phyloP scores from a whole-genome alignment of 2,329 filamentous ascomycete genomes.

The Aspergillus sp. region DNA sequence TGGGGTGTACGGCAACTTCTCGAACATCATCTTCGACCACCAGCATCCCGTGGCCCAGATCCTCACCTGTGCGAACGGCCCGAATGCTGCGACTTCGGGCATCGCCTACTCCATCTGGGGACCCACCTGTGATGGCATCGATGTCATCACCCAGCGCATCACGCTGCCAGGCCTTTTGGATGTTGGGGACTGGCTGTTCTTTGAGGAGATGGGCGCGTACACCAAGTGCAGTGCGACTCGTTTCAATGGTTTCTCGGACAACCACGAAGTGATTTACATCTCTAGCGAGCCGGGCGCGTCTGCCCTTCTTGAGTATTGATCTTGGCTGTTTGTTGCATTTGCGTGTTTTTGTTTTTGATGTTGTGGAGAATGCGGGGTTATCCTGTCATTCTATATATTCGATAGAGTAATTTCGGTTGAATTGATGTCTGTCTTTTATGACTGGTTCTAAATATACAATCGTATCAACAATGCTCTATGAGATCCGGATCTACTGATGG shows the following conservation, averaged over 20 bases:
- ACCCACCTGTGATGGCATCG: constrained; percentile 95
- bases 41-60: constrained; percentile 86
- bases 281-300: constrained; percentile 87
- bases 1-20: constrained; percentile 97
- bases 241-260: constrained; percentile 95
- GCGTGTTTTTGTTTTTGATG: constrained; percentile 8
- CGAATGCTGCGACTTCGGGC: constrained; percentile 39
- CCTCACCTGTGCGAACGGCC: constrained; percentile 60
- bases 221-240: constrained; percentile 96
- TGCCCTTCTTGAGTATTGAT: constrained; percentile 61
- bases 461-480: too few relatives aligned
- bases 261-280: constrained; percentile 90
- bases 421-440: neutral
- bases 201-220: constrained; percentile 98
- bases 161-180: constrained; percentile 74
- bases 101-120: constrained; percentile 96
- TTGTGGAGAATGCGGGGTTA: neutral
- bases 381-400: neutral
- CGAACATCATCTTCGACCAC: constrained; percentile 98
- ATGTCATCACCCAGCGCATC: constrained; percentile 83
- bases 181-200: constrained; percentile 97
- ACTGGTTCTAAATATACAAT: neutral
- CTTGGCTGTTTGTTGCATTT: constrained; percentile 2
- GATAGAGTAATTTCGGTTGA: neutral
- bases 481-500: neutral